Evolutionary conservation across 768 basidiomycete genomes (phyloP).

Genomic region (Leucocoprinus birnbaumii): DNA sequence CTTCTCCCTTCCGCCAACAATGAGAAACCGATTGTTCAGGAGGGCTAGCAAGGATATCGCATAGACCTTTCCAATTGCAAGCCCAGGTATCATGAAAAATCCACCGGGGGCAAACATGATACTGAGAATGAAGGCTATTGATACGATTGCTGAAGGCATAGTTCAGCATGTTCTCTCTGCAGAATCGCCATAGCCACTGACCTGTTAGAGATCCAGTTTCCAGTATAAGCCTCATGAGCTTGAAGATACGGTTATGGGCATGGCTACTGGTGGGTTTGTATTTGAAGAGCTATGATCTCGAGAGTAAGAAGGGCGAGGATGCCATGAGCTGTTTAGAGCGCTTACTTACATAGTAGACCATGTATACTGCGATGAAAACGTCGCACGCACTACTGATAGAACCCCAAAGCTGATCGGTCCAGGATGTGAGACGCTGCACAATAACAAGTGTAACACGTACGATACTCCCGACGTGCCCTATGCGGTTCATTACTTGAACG

Average conservation of each 20-base stretch:
- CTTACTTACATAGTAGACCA: constrained; percentile 4
- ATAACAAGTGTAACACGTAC: not conserved
- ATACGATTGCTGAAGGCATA: not conserved
- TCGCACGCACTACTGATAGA: constrained; percentile 1
- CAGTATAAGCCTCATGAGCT: constrained; percentile 4
- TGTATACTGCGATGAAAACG: constrained; percentile 3
- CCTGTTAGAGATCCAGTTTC: constrained; percentile 12
- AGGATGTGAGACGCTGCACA: no score
- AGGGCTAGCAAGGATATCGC: constrained; percentile 8
- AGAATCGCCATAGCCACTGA: not conserved
- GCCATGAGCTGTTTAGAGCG: not conserved
- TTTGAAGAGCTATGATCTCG: constrained; percentile 1
- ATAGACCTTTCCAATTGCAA: constrained; percentile 12
- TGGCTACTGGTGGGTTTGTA: not conserved
- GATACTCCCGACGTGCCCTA: not conserved
- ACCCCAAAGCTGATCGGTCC: not conserved
- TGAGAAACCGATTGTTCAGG: constrained; percentile 9
- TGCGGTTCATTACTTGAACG: not conserved
- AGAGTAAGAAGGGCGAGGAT: not conserved
- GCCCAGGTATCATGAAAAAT: constrained; percentile 12
- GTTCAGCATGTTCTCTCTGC: not conserved
- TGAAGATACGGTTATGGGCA: not conserved
- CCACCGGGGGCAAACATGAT: not conserved
- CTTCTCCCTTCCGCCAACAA: constrained; percentile 3
- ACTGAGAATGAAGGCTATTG: constrained; percentile 6